A percentile compares a stretch with the other conserved stretches of the same genome.
Conservation (phyloP, 345 rosid genomes). For the Bruguiera gymnorhiza region DNA sequence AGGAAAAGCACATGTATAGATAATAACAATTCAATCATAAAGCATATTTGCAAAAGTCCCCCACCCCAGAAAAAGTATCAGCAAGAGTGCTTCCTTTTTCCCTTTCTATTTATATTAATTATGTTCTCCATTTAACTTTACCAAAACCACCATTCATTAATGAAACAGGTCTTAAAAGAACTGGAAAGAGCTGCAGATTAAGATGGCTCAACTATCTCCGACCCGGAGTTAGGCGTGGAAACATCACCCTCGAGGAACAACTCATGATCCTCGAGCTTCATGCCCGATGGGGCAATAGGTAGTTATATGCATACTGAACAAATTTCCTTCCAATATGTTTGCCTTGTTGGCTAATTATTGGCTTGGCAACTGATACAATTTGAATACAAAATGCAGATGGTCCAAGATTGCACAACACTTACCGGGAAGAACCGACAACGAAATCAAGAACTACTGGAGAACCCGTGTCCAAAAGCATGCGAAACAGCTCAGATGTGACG, state of each 20-base stretch:
- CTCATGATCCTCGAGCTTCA: conserved; percentile 39
- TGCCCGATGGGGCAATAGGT: conserved; percentile 37
- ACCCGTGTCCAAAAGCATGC: conserved; percentile 39
- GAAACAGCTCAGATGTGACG: conserved; percentile 37
- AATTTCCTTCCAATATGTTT: neutral
- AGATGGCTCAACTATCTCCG: conserved; percentile 37
- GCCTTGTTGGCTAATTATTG: neutral
- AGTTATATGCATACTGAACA: neutral
- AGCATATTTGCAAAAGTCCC: conserved; percentile 12
- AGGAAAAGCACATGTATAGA: neutral
- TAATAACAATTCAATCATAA: neutral
- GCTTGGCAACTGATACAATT: too few relatives aligned
- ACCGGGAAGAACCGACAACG: conserved; percentile 38
- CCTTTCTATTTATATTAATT: neutral
- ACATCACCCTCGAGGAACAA: conserved; percentile 35
- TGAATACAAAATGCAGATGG: conserved; percentile 16
- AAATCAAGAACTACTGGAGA: conserved; percentile 36
- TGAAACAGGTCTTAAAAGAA: conserved; percentile 34
- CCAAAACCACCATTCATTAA: neutral
- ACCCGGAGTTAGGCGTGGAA: conserved; percentile 39
- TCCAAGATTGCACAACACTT: conserved; percentile 35
- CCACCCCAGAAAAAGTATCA: conserved; percentile 3
- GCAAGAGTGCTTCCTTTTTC: conserved; percentile 4
- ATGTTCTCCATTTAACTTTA: neutral
- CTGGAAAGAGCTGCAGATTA: conserved; percentile 37